Base-by-base conservation (phyloP, 495 filamentous ascomycete species). In the Lasiosphaeria hispida region DNA sequence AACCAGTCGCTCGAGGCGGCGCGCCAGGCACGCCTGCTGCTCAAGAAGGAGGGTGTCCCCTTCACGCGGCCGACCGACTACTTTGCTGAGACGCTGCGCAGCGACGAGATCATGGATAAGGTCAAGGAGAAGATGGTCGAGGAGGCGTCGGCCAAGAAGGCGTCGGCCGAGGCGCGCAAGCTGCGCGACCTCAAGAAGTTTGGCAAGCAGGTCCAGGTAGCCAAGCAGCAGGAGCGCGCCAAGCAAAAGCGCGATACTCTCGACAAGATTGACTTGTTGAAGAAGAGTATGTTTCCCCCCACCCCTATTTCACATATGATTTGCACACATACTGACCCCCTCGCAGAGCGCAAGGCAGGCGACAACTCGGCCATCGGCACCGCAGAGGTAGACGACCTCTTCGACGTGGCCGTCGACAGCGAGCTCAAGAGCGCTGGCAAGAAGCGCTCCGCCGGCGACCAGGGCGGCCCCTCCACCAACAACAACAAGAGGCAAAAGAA, bases 1-100 rank as follows among this genome's bases (percentile, higher is more conserved):
- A 87, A 89, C 70, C 91, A 96, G 74, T 88, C 88, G 51, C 86
- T 96, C 45, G 81, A 87, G 23, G 90, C 91, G 4, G 91, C 85
- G 6, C 81, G 84, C 45, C 71, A 84, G 48, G 94, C 83, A 11
- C 86, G 92, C 44, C 72, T 75, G 4, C 72, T 85, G 36, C 82
- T 98, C 41, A 88, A 88, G 72, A 88, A 87, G 65, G 91, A 95
- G 70, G 87, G 86, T 36, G 78, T 91, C 7, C 84, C 87, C 7
- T 97, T 97, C 76, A 86, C 89, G 5, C 83, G 94, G 4, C 94
- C 94, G 7, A 84, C 80, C 35, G 94, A 98, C 73, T 98, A 95
- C 77, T 97, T 98, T 65, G 94, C 94, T 23, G 94, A 98, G 80
- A 98, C 96, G 89, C 84, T 97, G 59, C 96, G 97, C 81, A 90